Percentiles rank a stretch among this genome's conserved stretches.
phyloP scores from a whole-genome alignment of 495 filamentous ascomycete species.

The Glarea lozoyensis region DNA sequence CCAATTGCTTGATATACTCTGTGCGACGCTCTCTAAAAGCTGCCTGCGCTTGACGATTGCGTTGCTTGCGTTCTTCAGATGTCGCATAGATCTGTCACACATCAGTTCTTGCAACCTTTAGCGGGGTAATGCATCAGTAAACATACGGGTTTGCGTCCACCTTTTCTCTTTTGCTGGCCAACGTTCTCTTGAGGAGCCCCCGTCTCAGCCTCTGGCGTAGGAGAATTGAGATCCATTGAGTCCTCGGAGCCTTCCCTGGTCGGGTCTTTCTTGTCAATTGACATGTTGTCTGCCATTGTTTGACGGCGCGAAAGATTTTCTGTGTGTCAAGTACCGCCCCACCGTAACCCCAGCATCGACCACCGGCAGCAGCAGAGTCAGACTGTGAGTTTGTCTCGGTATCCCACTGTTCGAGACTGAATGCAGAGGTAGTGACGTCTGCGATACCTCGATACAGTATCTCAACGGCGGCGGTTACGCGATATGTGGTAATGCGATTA shows the following conservation, averaged over 20 bases:
- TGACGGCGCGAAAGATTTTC: slow-evolving; percentile 1
- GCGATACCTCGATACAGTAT: too few species aligned
- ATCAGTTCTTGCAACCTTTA: slow-evolving; percentile 17
- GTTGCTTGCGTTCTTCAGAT: slow-evolving; percentile 95
- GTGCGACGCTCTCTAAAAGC: slow-evolving; percentile 94
- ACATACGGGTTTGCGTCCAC: slow-evolving; percentile 92
- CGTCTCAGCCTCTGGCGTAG: slow-evolving; percentile 41
- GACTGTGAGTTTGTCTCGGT: slow-evolving; percentile 3
- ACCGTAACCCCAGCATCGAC: slow-evolving; percentile 12
- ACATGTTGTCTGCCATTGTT: slow-evolving; percentile 34
- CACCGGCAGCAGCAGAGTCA: background rate
- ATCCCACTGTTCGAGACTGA: too few species aligned
- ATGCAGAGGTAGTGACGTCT: too few species aligned
- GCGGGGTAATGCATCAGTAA: slow-evolving; percentile 22
- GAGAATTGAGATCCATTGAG: slow-evolving; percentile 35
- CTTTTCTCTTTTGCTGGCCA: slow-evolving; percentile 74
- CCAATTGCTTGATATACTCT: slow-evolving; percentile 98
- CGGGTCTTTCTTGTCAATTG: slow-evolving; percentile 47
- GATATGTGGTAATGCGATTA: too few species aligned
- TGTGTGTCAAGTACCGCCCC: slow-evolving; percentile 12
- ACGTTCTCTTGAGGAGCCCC: slow-evolving; percentile 21
- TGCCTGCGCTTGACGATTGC: slow-evolving; percentile 94
- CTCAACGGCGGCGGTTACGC: too few species aligned
- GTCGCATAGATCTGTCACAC: slow-evolving; percentile 82
- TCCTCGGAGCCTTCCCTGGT: slow-evolving; percentile 40